Conservation (phyloP, 257 asterid genomes). For the Solanum microdontum region DNA sequence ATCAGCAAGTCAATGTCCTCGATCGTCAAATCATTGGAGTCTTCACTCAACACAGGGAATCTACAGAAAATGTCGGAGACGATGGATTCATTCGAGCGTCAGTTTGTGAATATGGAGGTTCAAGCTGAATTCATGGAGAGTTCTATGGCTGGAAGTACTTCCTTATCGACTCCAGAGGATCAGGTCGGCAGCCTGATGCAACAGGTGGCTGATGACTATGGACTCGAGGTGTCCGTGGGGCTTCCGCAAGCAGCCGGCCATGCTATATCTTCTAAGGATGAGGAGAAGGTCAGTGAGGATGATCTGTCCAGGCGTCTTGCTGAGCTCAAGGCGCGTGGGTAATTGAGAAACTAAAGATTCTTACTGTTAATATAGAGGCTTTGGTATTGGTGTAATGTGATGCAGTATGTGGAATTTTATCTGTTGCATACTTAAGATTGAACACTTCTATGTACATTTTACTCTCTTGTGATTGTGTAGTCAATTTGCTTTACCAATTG, state of each 20-base stretch:
- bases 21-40: conserved; percentile 83
- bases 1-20: conserved; percentile 81
- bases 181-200: conserved; percentile 90
- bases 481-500: not conserved
- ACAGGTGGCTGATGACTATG: conserved; percentile 96
- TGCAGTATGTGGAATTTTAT: not conserved
- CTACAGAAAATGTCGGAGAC: conserved; percentile 97
- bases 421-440: not conserved
- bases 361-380: not conserved
- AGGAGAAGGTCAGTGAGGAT: conserved; percentile 82
- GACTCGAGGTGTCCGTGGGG: conserved; percentile 93
- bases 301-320: conserved; percentile 91
- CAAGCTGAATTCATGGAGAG: conserved; percentile 99
- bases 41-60: conserved; percentile 72
- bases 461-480: not conserved
- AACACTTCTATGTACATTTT: not conserved
- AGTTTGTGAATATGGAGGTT: conserved; percentile 95
- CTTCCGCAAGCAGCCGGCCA: conserved; percentile 81
- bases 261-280: conserved; percentile 40
- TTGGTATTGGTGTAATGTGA: not conserved
- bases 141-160: conserved; percentile 96
- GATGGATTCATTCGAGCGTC: conserved; percentile 88
- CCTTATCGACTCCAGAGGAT: conserved; percentile 85
- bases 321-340: conserved; percentile 91
- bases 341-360: conserved; percentile 3